Evolutionary conservation across 164 flowering plant species (phyloP).

Genomic region (Magnolia sinica): DNA sequence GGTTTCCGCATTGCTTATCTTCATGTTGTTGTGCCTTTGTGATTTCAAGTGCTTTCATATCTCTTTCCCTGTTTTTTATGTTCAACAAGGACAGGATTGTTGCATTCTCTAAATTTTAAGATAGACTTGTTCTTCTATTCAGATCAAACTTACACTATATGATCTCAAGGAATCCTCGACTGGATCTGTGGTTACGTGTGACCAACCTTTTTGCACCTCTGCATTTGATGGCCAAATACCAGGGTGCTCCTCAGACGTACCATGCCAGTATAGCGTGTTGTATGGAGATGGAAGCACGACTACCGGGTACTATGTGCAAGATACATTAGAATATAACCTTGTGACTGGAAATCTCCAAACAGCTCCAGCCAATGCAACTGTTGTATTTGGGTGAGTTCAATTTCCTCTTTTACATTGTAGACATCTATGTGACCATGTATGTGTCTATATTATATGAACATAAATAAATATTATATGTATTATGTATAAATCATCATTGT

Average conservation of each 20-base stretch:
- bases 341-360: conserved; percentile 66
- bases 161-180: conserved; percentile 53
- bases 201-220: conserved; percentile 48
- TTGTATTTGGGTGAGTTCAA: conserved; percentile 75
- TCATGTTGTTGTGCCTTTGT: not conserved
- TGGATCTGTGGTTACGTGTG: conserved; percentile 60
- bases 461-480: too few relatives aligned
- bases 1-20: not conserved
- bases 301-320: conserved; percentile 76
- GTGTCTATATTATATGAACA: not conserved
- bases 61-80: not conserved
- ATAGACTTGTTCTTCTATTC: conserved; percentile 6
- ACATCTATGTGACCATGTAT: not conserved
- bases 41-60: not conserved
- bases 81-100: not conserved
- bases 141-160: conserved; percentile 75
- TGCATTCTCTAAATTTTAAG: not conserved
- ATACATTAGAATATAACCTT: conserved; percentile 40
- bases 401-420: conserved; percentile 1
- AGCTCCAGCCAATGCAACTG: conserved; percentile 41
- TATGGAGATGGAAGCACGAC: conserved; percentile 98
- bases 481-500: not conserved
- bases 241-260: conserved; percentile 42
- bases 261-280: conserved; percentile 54
- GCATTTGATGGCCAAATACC: conserved; percentile 16